Percentiles rank a stretch among this genome's conserved stretches.
Evolutionary conservation across 148 eudicot genomes (phyloP).

Genomic region (Heliamphora exappendiculata): DNA sequence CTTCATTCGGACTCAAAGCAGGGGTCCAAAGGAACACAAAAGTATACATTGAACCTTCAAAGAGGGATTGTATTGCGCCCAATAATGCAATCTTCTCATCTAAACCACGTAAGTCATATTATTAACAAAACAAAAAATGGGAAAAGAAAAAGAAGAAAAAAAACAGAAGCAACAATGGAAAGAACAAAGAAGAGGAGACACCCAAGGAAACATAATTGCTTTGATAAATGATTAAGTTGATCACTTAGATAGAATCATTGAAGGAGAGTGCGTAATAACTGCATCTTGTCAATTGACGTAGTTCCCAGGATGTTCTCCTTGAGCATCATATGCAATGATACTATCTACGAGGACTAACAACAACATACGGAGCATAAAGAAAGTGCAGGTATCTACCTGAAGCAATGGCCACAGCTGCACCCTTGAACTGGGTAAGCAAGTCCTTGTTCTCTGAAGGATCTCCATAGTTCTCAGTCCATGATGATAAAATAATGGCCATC

Average conservation of each 20-base stretch:
- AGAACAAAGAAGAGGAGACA: not conserved
- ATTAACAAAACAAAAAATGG: not conserved
- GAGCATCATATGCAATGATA: not conserved
- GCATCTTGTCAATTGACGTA: not conserved
- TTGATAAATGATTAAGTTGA: not conserved
- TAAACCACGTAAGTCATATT: constrained; percentile 22
- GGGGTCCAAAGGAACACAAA: constrained; percentile 99
- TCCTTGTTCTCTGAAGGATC: constrained; percentile 95
- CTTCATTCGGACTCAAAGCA: constrained; percentile 92
- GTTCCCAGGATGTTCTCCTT: not conserved
- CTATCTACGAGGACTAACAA: not conserved
- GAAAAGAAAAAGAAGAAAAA: not conserved
- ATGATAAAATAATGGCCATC: constrained; percentile 80
- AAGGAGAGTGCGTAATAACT: not conserved
- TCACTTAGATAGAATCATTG: not conserved
- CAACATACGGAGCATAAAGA: not conserved
- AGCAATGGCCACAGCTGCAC: constrained; percentile 97
- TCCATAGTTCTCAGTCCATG: constrained; percentile 95
- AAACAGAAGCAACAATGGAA: not conserved
- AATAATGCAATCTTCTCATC: constrained; percentile 95
- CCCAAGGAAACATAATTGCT: not conserved
- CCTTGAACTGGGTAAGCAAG: constrained; percentile 81
- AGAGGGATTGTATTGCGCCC: constrained; percentile 94
- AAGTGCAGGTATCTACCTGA: constrained; percentile 48
- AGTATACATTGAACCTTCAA: constrained; percentile 98